Evolutionary conservation across 2,329 filamentous ascomycete species (phyloP).

Genomic region (Trichoderma endophyticum): DNA sequence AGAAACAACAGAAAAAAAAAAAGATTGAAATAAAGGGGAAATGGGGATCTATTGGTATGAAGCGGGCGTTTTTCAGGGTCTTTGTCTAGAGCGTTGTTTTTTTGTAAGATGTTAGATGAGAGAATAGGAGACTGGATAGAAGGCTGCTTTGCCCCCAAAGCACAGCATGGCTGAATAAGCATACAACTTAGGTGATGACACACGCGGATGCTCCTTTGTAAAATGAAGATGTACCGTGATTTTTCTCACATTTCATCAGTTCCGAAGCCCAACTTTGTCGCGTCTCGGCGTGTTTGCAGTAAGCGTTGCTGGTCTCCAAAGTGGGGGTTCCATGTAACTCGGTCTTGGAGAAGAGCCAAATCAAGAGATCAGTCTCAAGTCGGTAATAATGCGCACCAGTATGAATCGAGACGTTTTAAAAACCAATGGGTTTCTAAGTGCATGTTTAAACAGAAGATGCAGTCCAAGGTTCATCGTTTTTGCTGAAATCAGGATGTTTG

Average conservation of each 20-base stretch:
- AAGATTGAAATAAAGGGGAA: background rate
- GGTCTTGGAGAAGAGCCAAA: background rate
- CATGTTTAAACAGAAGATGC: background rate
- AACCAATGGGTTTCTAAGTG: accelerated
- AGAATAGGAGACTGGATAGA: background rate
- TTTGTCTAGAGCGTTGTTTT: background rate
- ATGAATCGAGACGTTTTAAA: background rate
- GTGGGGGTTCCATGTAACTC: background rate
- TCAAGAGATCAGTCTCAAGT: background rate
- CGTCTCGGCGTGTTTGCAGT: background rate
- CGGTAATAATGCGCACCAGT: background rate
- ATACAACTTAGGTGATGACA: background rate
- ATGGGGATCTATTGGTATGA: background rate
- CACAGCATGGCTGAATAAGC: background rate
- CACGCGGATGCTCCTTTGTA: background rate
- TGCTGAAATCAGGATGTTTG: background rate
- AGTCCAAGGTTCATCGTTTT: background rate
- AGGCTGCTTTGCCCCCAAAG: background rate
- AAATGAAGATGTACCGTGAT: background rate
- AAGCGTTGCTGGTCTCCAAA: background rate
- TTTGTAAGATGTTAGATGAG: background rate
- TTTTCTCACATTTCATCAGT: background rate
- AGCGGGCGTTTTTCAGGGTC: slow-evolving; percentile 3
- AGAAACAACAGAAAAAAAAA: too few species aligned
- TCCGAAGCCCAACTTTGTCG: background rate